phyloP scores from a whole-genome alignment of 2,329 filamentous ascomycete genomes.

The Epichloe sp. region DNA sequence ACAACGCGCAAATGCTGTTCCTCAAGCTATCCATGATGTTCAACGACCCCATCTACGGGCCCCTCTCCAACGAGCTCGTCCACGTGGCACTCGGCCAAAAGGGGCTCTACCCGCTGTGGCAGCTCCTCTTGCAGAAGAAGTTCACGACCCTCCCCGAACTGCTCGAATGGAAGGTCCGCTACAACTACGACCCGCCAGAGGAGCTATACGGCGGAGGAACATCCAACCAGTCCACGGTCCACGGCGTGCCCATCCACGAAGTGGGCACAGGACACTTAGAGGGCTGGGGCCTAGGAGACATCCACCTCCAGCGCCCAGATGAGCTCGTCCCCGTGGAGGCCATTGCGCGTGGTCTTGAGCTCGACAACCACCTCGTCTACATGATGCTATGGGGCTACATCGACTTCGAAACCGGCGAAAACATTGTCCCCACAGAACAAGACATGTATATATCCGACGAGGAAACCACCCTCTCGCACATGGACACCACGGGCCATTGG shows the following conservation, averaged over 20 bases:
- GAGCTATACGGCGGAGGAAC: constrained; percentile 11
- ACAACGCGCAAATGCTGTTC: constrained; percentile 50
- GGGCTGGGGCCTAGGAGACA: constrained; percentile 37
- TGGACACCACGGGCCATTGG: constrained; percentile 27
- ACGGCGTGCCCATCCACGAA: constrained; percentile 37
- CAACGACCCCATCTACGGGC: constrained; percentile 46
- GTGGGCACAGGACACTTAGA: constrained; percentile 42
- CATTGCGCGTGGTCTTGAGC: constrained; percentile 33
- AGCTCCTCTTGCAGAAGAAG: constrained; percentile 43
- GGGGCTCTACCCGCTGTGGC: constrained; percentile 41
- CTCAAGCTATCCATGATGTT: constrained; percentile 61
- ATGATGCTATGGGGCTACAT: constrained; percentile 53
- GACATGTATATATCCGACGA: constrained; percentile 40
- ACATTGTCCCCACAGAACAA: constrained; percentile 35
- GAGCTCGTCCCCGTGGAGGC: constrained; percentile 46
- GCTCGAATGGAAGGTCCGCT: constrained; percentile 43
- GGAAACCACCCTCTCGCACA: constrained; percentile 20
- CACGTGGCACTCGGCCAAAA: constrained; percentile 47
- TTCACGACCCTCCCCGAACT: constrained; percentile 37
- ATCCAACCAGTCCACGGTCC: constrained; percentile 20
- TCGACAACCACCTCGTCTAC: constrained; percentile 39
- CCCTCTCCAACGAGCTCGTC: constrained; percentile 35
- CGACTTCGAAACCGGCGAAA: constrained; percentile 35
- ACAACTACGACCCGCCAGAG: constrained; percentile 34
- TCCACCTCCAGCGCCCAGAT: constrained; percentile 41